These are phyloP conservation scores for Xeromyces bisporus DNA, from an alignment of 495 filamentous ascomycete genomes.

Conservation along the genomic window DNA sequence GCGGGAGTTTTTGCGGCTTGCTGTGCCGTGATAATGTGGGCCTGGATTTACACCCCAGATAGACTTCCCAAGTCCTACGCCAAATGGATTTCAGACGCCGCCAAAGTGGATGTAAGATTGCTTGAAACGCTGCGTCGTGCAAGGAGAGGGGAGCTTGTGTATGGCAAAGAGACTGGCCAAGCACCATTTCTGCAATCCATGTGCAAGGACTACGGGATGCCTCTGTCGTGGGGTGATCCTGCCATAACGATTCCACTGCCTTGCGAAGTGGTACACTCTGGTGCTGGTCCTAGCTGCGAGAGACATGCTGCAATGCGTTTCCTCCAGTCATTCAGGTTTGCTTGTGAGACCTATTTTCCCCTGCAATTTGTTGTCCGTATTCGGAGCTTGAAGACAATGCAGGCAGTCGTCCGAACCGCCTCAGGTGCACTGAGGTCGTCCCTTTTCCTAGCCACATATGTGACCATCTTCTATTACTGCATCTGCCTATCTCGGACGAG, in stretches of 20 bases:
- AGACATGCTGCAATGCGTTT: conserved; percentile 59
- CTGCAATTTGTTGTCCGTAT: conserved; percentile 51
- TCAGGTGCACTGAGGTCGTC: conserved; percentile 54
- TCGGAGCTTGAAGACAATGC: conserved; percentile 31
- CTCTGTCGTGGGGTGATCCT: conserved; percentile 62
- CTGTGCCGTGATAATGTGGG: conserved; percentile 75
- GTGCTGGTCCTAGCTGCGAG: conserved; percentile 60
- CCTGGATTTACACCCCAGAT: conserved; percentile 64
- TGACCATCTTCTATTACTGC: conserved; percentile 72
- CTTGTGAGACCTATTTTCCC: conserved; percentile 66
- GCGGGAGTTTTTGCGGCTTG: conserved; percentile 61
- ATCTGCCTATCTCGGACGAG: conserved; percentile 70
- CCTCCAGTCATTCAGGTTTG: conserved; percentile 51
- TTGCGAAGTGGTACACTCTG: conserved; percentile 81
- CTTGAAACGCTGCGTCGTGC: conserved; percentile 56
- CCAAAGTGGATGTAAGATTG: conserved; percentile 63
- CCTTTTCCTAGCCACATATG: conserved; percentile 67
- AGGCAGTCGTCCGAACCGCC: conserved; percentile 29
- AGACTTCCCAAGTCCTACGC: conserved; percentile 60
- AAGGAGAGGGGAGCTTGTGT: conserved; percentile 44
- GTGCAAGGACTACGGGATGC: conserved; percentile 58
- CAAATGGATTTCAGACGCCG: conserved; percentile 69
- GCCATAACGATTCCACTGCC: conserved; percentile 56
- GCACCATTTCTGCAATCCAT: conserved; percentile 53
- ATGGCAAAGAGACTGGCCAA: conserved; percentile 65